Percentiles rank a stretch among this genome's conserved stretches.
phyloP scores from a whole-genome alignment of 2,329 filamentous ascomycete genomes.

The Zasmidium cellare region DNA sequence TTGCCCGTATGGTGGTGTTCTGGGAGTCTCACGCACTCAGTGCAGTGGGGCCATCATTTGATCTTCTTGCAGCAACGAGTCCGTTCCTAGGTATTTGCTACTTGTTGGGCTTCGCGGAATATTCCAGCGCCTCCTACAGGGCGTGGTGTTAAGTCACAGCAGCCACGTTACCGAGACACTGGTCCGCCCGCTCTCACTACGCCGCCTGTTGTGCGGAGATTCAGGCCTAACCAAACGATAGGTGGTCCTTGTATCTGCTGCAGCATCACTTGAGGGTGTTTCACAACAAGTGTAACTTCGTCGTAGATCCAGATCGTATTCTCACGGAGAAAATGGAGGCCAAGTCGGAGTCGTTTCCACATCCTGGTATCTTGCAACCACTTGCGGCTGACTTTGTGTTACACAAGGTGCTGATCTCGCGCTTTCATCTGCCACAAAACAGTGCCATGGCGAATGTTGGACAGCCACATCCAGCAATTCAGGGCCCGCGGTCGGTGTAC shows the following conservation, averaged over 20 bases:
- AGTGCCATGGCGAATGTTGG: not conserved
- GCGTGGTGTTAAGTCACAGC: not conserved
- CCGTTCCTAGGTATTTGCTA: not conserved
- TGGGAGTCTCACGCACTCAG: too few relatives aligned
- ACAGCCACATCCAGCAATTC: not conserved
- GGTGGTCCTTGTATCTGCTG: not conserved
- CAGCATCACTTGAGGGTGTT: not conserved
- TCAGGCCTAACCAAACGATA: not conserved
- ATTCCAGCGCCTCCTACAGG: conserved; percentile 2
- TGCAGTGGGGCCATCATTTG: not conserved
- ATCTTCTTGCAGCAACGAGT: not conserved
- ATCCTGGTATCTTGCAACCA: conserved; percentile 3
- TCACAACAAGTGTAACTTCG: not conserved
- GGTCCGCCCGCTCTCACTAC: not conserved
- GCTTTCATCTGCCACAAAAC: not conserved
- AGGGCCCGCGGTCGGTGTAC: not conserved
- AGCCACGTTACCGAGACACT: not conserved
- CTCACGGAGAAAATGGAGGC: not conserved
- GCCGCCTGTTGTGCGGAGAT: not conserved
- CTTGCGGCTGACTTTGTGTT: not conserved
- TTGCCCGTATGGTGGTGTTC: too few relatives aligned
- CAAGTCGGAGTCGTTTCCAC: conserved; percentile 9
- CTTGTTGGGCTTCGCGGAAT: not conserved
- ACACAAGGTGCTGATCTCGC: conserved; percentile 1
- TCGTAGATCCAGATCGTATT: not conserved